Evolutionary conservation across 179 eudicot genomes (phyloP), one percentile per base, ranked within the genome.

Genomic region (Beta macrorhiza): DNA sequence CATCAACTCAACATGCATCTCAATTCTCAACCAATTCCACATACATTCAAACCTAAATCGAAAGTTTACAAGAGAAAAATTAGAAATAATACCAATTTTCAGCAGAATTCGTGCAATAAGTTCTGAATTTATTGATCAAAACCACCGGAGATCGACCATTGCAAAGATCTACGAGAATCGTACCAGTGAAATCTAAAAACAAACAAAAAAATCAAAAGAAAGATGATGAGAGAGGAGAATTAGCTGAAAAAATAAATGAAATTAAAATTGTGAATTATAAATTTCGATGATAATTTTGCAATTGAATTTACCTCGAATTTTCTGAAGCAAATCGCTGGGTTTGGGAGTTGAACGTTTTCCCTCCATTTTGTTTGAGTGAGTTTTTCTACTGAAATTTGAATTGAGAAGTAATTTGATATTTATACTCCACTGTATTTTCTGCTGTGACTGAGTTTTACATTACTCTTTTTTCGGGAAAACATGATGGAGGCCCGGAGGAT

Each of bases 111-210:
- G 87, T 72, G 90, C 99, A 95, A 80, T 93, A 95, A 67, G 90
- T 93, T 79, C 89, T 80, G 91, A 92, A 95, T 49, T 90, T 91
- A 75, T 90, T 89, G 76, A 95, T 89, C 79, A 72, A 81, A 59
- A 93, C 74, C 79, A 78, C 78, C 1, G 93, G 97, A 72, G 85
- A 86, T 76, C 89, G 89, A 61, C 97, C 93, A 10, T 57, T 65
- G 78, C 89, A 76, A 59, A 95, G 82, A 83, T 90, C 89, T n/a
- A 81, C 83, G 42, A 93, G 67, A 47, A 93, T 80, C 61, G 91
- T 90, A 55, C 91, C 87, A 69, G 80, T 79, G 15, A 85, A 85
- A 61, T 45, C 87, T 85, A 37, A 7, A 29, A 72, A 29, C 32
- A 29, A 29, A 29, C 1, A 29, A 29, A 29, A 29, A 29, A 29